Conservation (phyloP, 208 protist species). For the Blastocrithidia nonstop region DNA sequence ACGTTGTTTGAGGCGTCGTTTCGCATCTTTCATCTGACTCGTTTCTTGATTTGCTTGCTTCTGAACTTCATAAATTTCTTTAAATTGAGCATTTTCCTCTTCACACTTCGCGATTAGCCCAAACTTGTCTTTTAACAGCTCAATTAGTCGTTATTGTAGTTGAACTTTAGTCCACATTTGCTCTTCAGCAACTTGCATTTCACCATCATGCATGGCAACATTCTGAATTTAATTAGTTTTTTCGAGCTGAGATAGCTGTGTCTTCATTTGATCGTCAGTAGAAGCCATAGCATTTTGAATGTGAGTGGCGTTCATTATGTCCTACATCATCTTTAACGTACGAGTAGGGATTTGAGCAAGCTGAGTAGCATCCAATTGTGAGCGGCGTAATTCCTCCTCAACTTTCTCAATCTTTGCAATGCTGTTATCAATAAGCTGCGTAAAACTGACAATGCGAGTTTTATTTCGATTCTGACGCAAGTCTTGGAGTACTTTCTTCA, state of each 20-base stretch:
- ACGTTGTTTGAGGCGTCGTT: slow-evolving; percentile 57
- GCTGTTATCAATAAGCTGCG: slow-evolving; percentile 60
- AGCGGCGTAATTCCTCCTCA: slow-evolving; percentile 43
- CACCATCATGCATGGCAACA: slow-evolving; percentile 61
- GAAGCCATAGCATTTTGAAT: slow-evolving; percentile 58
- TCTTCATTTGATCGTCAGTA: slow-evolving; percentile 62
- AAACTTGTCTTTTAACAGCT: slow-evolving; percentile 70
- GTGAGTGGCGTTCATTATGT: slow-evolving; percentile 68
- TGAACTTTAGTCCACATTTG: slow-evolving; percentile 75
- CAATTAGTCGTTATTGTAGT: slow-evolving; percentile 64
- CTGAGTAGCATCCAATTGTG: slow-evolving; percentile 52
- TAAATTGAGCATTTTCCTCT: slow-evolving; percentile 63
- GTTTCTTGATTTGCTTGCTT: slow-evolving; percentile 64
- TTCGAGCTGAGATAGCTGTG: slow-evolving; percentile 65
- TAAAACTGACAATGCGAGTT: slow-evolving; percentile 66
- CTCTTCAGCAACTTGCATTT: slow-evolving; percentile 76
- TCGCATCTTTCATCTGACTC: slow-evolving; percentile 65
- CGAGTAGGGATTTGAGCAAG: slow-evolving; percentile 41
- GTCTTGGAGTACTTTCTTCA: slow-evolving; percentile 69
- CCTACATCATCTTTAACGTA: slow-evolving; percentile 59
- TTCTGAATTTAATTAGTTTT: slow-evolving; percentile 71
- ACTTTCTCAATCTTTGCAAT: slow-evolving; percentile 71
- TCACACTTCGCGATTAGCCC: slow-evolving; percentile 48
- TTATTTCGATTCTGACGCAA: slow-evolving; percentile 65
- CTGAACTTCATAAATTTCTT: slow-evolving; percentile 65